phyloP scores from a whole-genome alignment of 768 basidiomycete species.

The Lactarius deliciosus region DNA sequence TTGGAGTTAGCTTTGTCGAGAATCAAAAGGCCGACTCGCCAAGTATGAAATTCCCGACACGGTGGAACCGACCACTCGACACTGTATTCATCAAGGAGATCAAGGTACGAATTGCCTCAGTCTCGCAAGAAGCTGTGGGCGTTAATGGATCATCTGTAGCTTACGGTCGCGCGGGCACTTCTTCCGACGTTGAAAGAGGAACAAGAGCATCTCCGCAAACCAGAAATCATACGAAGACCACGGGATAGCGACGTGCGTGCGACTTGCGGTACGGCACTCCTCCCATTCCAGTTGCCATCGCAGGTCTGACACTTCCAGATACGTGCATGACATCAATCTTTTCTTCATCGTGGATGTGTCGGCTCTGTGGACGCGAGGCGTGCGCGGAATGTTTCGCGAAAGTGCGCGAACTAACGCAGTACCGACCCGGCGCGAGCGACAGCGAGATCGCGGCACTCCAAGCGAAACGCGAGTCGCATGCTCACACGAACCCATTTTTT shows the following conservation, averaged over 20 bases:
- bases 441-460: conserved; percentile 51
- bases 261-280: conserved; percentile 66
- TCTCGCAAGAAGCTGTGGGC: background rate
- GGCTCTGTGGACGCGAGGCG: conserved; percentile 86
- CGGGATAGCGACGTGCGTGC: conserved; percentile 81
- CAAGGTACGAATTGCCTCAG: conserved; percentile 48
- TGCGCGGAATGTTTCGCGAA: conserved; percentile 81
- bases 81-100: conserved; percentile 51
- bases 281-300: conserved; percentile 1
- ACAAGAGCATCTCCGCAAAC: conserved; percentile 54
- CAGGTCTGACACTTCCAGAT: conserved; percentile 49
- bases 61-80: conserved; percentile 64
- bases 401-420: conserved; percentile 61
- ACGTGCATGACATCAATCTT: conserved; percentile 94
- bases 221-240: conserved; percentile 65
- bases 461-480: conserved; percentile 56
- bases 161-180: conserved; percentile 65
- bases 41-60: conserved; percentile 59
- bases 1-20: conserved; percentile 70
- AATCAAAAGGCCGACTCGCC: conserved; percentile 56
- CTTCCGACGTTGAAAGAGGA: conserved; percentile 67
- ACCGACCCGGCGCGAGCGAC: conserved; percentile 47
- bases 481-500: conserved; percentile 71
- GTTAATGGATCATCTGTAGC: conserved; percentile 40
- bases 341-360: conserved; percentile 86